These are phyloP conservation scores for Candida namnaoensis DNA, from an alignment of 805 yeast genomes.

Conservation along the genomic window DNA sequence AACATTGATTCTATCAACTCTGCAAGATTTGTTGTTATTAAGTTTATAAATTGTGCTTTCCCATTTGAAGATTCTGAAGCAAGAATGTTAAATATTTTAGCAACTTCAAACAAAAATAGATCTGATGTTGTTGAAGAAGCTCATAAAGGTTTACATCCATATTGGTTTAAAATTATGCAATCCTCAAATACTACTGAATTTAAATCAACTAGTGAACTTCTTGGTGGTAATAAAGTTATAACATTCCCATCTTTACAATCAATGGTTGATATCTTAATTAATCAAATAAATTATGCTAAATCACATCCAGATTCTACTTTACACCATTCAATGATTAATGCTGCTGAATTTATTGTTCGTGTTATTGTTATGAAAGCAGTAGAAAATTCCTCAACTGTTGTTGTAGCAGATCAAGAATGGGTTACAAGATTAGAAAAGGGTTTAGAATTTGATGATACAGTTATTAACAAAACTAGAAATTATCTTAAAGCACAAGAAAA, in stretches of 20 bases:
- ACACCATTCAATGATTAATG: constrained; percentile 25
- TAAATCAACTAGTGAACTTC: constrained; percentile 32
- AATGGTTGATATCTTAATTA: constrained; percentile 23
- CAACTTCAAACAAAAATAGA: constrained; percentile 46
- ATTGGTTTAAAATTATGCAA: constrained; percentile 56
- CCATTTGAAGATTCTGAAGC: constrained; percentile 63
- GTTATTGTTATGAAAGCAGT: constrained; percentile 61
- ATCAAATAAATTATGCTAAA: constrained; percentile 16
- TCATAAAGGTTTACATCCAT: constrained; percentile 70
- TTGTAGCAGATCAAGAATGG: constrained; percentile 73
- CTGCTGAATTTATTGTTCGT: constrained; percentile 45
- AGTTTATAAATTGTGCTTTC: constrained; percentile 54
- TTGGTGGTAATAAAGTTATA: constrained; percentile 28
- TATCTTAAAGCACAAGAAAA: constrained; percentile 12
- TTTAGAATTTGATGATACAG: constrained; percentile 48
- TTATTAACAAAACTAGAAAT: constrained; percentile 22
- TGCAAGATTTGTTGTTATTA: constrained; percentile 55
- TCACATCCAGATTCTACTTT: constrained; percentile 19
- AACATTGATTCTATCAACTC: constrained; percentile 30
- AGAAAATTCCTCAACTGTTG: constrained; percentile 38
- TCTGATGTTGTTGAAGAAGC: constrained; percentile 80
- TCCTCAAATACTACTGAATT: constrained; percentile 35
- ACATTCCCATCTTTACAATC: constrained; percentile 48
- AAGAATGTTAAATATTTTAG: constrained; percentile 58
- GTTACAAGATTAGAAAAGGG: constrained; percentile 59